phyloP scores from a whole-genome alignment of 352 stramenopile genomes.

The Blastocystis sp. region DNA sequence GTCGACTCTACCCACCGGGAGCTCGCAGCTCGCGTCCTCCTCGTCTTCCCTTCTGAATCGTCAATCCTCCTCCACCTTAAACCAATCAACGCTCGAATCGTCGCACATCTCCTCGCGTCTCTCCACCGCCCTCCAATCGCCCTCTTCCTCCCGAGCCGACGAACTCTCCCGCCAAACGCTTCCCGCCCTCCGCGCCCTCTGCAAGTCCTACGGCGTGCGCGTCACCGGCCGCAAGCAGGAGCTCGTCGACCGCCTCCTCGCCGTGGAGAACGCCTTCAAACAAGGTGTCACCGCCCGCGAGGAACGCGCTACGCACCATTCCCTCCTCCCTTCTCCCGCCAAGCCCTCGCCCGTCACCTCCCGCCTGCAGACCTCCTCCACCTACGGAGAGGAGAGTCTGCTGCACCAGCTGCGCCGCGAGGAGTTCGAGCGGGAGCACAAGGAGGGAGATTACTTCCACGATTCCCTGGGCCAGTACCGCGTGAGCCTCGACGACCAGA shows the following conservation, averaged over 20 bases:
- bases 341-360: background rate
- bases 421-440: conserved; percentile 18
- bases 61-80: background rate
- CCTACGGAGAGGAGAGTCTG: conserved; percentile 25
- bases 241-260: conserved; percentile 13
- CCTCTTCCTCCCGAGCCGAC: background rate
- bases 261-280: conserved; percentile 2
- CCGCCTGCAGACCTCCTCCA: background rate
- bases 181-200: background rate
- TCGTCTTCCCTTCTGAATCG: background rate
- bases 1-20: background rate
- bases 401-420: conserved; percentile 54
- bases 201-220: background rate
- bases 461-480: conserved; percentile 18
- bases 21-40: background rate
- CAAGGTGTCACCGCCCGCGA: conserved; percentile 23
- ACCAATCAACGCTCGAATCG: background rate
- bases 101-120: background rate
- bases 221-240: conserved; percentile 7
- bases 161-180: conserved; percentile 4
- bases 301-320: background rate
- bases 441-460: conserved; percentile 2
- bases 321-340: background rate
- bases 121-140: background rate
- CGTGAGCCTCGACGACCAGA: conserved; percentile 42